Conservation (phyloP, 345 rosid species). For the Rhodomyrtus tomentosa region DNA sequence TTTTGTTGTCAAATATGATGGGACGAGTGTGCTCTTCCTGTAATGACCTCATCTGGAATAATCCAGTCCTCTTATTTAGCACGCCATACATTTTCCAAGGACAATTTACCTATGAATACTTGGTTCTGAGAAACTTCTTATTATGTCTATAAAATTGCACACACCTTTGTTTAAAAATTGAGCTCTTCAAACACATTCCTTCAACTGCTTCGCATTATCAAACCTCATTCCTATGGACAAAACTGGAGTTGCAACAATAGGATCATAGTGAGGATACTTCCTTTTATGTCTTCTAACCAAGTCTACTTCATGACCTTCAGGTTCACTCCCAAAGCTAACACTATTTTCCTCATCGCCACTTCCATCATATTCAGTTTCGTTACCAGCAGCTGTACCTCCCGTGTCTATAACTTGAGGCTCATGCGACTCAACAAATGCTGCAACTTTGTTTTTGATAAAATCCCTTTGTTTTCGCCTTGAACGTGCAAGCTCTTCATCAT, state of each 20-base stretch:
- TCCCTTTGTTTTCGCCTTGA: too few relatives aligned
- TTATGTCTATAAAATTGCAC: not conserved
- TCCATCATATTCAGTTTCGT: too few relatives aligned
- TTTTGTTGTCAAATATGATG: not conserved
- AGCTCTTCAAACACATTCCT: not conserved
- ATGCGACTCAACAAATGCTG: too few relatives aligned
- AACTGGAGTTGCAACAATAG: not conserved
- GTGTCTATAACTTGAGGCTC: too few relatives aligned
- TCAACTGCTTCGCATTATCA: not conserved
- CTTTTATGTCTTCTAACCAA: not conserved
- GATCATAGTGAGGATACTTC: not conserved
- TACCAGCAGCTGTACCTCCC: too few relatives aligned
- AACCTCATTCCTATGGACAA: not conserved
- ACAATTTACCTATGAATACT: not conserved
- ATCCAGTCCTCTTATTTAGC: not conserved
- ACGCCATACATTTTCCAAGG: not conserved
- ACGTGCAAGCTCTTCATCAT: too few relatives aligned
- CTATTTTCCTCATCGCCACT: too few relatives aligned
- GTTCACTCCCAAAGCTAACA: too few relatives aligned
- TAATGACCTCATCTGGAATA: not conserved
- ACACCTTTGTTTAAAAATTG: not conserved
- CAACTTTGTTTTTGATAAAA: too few relatives aligned
- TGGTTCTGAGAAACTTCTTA: not conserved
- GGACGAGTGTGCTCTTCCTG: not conserved
- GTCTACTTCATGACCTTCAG: too few relatives aligned